These are phyloP conservation scores for Cytospora mali DNA, from an alignment of 2,329 filamentous ascomycete genomes.

Conservation along the genomic window DNA sequence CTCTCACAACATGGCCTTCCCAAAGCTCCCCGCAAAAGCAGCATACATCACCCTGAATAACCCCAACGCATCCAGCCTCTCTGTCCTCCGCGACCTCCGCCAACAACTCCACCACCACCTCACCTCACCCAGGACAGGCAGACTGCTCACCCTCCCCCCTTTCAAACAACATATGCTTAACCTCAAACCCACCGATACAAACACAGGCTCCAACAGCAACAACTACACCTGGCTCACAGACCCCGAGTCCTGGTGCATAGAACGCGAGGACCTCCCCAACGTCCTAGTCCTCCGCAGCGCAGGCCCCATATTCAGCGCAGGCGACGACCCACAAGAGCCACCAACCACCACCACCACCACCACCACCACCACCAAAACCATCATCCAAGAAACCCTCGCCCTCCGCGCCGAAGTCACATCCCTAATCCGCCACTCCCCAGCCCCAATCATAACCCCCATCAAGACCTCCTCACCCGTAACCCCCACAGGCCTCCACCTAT, in stretches of 20 bases:
- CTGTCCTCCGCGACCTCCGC: conserved; percentile 33
- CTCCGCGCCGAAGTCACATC: conserved; percentile 39
- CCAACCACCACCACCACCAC: conserved; percentile 11
- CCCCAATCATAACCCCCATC: conserved; percentile 37
- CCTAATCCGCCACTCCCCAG: conserved; percentile 38
- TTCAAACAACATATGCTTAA: conserved; percentile 30
- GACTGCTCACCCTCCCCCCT: conserved; percentile 34
- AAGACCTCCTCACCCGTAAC: conserved; percentile 38
- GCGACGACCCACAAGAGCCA: conserved; percentile 39
- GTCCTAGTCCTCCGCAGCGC: conserved; percentile 38
- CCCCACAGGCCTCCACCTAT: conserved; percentile 40
- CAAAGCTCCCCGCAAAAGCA: conserved; percentile 34
- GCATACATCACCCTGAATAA: conserved; percentile 35
- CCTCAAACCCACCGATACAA: conserved; percentile 29
- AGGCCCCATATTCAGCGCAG: conserved; percentile 38
- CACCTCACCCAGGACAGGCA: conserved; percentile 30
- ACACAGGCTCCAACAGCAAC: not conserved
- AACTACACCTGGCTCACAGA: conserved; percentile 36
- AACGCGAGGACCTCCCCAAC: conserved; percentile 33
- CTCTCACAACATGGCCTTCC: conserved; percentile 25
- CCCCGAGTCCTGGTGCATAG: conserved; percentile 31
- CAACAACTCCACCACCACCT: conserved; percentile 33
- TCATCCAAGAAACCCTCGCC: conserved; percentile 33
- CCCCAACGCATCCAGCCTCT: conserved; percentile 35
- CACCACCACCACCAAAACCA: conserved; percentile 22